Percentiles rank a stretch among this genome's conserved stretches.
These are phyloP conservation scores for Aaosphaeria arxii DNA, from an alignment of 2,329 filamentous ascomycete genomes.

Conservation along the genomic window DNA sequence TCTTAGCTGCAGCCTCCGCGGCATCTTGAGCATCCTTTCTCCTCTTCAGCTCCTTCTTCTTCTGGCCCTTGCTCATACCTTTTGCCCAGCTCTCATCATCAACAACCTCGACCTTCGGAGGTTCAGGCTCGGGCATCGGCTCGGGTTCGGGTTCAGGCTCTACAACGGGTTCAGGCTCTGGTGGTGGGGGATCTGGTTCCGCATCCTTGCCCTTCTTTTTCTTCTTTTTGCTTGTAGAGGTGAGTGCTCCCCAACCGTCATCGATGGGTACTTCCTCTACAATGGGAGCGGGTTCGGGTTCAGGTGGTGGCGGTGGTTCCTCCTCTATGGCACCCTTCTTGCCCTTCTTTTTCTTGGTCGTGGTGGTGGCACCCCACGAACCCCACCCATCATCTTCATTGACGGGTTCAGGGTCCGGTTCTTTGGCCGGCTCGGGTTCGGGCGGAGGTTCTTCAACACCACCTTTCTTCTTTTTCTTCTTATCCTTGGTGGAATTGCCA, in stretches of 20 bases:
- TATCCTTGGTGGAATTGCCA: conserved; percentile 24
- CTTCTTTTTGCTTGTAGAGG: conserved; percentile 17
- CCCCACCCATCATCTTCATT: conserved; percentile 32
- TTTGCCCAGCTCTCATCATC: too few species aligned
- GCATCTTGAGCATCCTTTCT: too few species aligned
- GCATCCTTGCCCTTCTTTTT: conserved; percentile 30
- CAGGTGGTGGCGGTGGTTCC: conserved; percentile 15
- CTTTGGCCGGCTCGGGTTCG: conserved; percentile 10
- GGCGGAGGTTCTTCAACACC: neutral
- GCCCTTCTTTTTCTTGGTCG: conserved; percentile 37
- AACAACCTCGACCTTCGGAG: neutral
- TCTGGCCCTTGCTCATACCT: neutral
- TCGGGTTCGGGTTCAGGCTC: conserved; percentile 14
- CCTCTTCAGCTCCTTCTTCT: neutral
- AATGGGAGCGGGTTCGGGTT: conserved; percentile 13
- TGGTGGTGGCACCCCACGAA: conserved; percentile 18
- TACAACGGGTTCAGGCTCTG: conserved; percentile 3
- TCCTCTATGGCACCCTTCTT: conserved; percentile 44
- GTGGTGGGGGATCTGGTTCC: conserved; percentile 28
- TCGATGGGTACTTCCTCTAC: conserved; percentile 13
- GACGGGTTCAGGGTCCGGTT: conserved; percentile 21
- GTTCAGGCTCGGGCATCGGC: conserved; percentile 13
- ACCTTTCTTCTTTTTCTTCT: conserved; percentile 36
- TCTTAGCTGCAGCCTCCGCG: too few species aligned
- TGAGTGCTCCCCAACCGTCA: conserved; percentile 18